phyloP scores from a whole-genome alignment of 768 basidiomycete genomes.

The Sutorius australiensis region DNA sequence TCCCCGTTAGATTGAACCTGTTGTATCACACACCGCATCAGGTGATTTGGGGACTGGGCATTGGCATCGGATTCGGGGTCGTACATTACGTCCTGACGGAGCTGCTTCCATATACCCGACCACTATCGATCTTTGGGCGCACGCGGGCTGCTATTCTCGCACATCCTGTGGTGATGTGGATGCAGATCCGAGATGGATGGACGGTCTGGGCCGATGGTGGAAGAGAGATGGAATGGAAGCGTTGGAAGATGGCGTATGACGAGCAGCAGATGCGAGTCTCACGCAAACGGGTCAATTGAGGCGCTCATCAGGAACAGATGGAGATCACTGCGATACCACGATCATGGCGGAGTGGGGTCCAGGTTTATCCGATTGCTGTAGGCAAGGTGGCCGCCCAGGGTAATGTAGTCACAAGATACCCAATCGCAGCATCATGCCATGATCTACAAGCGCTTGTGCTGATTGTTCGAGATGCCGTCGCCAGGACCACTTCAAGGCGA shows the following conservation, averaged over 20 bases:
- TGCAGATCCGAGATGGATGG: constrained; percentile 80
- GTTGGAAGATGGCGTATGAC: constrained; percentile 62
- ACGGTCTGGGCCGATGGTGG: constrained; percentile 78
- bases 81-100: constrained; percentile 55
- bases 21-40: constrained; percentile 73
- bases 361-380: constrained; percentile 32
- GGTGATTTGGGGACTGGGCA: constrained; percentile 68
- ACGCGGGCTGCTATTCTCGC: constrained; percentile 46
- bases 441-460: background rate
- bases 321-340: constrained; percentile 18
- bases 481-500: no score
- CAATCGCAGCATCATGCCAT: background rate
- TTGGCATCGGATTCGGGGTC: constrained; percentile 56
- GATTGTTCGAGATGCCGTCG: no score
- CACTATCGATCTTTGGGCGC: constrained; percentile 51
- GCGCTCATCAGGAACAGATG: background rate
- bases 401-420: background rate
- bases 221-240: constrained; percentile 62
- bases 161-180: constrained; percentile 59
- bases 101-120: constrained; percentile 51
- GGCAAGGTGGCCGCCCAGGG: background rate
- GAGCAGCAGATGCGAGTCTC: constrained; percentile 25
- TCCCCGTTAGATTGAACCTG: constrained; percentile 51
- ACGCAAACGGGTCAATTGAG: constrained; percentile 19
- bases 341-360: constrained; percentile 52